A percentile compares a stretch with the other conserved stretches of the same genome.
phyloP scores from a whole-genome alignment of 2,329 filamentous ascomycete genomes.

The Dissoconium aciculare region DNA sequence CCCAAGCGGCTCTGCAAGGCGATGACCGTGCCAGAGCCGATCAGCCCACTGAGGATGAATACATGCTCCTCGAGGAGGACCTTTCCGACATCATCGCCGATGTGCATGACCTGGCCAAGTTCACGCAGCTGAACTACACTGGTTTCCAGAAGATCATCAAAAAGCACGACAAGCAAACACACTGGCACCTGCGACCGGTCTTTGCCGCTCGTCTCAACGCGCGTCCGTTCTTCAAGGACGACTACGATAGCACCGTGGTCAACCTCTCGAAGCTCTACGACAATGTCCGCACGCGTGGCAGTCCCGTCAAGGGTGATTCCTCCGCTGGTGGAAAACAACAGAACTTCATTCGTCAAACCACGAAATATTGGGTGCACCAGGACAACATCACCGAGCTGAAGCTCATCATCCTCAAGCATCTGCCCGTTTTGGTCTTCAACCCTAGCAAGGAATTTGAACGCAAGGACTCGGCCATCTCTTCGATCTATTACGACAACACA shows the following conservation, averaged over 20 bases:
- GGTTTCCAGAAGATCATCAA: conserved; percentile 99
- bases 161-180: conserved; percentile 92
- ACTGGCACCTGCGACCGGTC: conserved; percentile 86
- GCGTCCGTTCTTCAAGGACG: conserved; percentile 97
- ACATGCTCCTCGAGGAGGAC: conserved; percentile 83
- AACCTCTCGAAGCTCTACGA: conserved; percentile 93
- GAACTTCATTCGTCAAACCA: conserved; percentile 92
- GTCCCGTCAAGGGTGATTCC: conserved; percentile 82
- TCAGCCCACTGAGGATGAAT: conserved; percentile 71
- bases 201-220: conserved; percentile 89
- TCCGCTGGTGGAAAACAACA: conserved; percentile 82
- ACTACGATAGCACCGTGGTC: conserved; percentile 91
- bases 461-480: conserved; percentile 86
- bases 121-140: conserved; percentile 95
- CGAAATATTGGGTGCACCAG: conserved; percentile 98
- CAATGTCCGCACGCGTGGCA: conserved; percentile 79
- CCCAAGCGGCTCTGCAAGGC: conserved; percentile 34
- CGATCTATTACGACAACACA: conserved; percentile 95
- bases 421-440: conserved; percentile 95
- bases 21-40: conserved; percentile 24
- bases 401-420: conserved; percentile 91
- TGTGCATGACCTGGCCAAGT: conserved; percentile 94
- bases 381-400: conserved; percentile 98
- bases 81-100: conserved; percentile 96
- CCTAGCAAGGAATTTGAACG: conserved; percentile 88